Percentiles rank a stretch among this genome's conserved stretches.
Conservation (phyloP, 2,329 filamentous ascomycete species). For the Beauveria sp. region DNA sequence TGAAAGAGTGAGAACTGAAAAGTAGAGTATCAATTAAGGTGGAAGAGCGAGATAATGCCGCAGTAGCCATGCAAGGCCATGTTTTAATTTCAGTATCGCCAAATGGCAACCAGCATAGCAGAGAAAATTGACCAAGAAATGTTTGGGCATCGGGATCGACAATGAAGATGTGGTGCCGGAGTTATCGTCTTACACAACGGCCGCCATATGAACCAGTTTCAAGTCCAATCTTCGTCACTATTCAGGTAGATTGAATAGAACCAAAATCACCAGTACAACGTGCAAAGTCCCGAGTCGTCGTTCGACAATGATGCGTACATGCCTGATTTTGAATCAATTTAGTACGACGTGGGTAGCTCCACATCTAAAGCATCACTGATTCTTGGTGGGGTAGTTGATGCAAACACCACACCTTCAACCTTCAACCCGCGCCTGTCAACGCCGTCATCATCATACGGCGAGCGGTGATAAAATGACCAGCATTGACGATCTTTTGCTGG, state of each 20-base stretch:
- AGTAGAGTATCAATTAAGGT: too few relatives aligned
- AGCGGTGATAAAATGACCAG: constrained; percentile 21
- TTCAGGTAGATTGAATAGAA: too few relatives aligned
- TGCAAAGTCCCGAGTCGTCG: too few relatives aligned
- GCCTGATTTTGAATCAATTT: background rate
- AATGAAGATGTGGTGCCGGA: background rate
- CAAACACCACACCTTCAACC: constrained; percentile 21
- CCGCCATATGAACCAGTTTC: too few relatives aligned
- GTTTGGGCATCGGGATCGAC: background rate
- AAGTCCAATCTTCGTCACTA: too few relatives aligned
- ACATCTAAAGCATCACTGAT: background rate
- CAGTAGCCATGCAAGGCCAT: too few relatives aligned
- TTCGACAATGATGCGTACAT: background rate
- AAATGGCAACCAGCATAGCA: too few relatives aligned
- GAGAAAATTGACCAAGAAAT: background rate
- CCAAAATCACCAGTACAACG: too few relatives aligned
- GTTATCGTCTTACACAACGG: background rate
- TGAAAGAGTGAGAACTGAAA: too few relatives aligned
- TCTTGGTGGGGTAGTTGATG: constrained; percentile 6
- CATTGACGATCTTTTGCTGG: constrained; percentile 28
- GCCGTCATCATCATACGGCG: background rate
- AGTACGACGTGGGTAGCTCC: background rate
- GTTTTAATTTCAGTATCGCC: too few relatives aligned
- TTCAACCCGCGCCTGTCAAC: background rate
- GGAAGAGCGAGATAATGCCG: too few relatives aligned